These are phyloP conservation scores for Bisporella sp. DNA, from an alignment of 2,329 filamentous ascomycete species.

Conservation along the genomic window DNA sequence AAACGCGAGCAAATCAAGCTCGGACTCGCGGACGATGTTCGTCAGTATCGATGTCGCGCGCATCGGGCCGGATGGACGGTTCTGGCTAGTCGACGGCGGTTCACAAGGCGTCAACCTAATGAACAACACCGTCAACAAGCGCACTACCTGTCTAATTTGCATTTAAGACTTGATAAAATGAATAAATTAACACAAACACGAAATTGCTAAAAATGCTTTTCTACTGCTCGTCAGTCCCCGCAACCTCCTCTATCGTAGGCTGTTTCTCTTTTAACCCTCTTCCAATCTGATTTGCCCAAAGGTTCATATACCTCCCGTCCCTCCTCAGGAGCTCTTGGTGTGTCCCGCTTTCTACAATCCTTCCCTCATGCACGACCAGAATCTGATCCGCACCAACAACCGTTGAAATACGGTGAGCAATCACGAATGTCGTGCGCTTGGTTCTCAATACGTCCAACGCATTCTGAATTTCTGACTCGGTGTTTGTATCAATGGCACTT, in stretches of 20 bases:
- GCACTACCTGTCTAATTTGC: too few species aligned
- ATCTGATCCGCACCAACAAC: constrained; percentile 92
- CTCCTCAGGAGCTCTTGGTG: constrained; percentile 50
- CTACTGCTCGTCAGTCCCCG: too few species aligned
- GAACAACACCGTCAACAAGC: too few species aligned
- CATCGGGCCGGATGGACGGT: too few species aligned
- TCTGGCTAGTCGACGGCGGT: too few species aligned
- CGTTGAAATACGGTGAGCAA: constrained; percentile 87
- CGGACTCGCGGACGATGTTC: too few species aligned
- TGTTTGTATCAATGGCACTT: constrained; percentile 83
- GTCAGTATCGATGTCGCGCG: too few species aligned
- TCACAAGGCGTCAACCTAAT: too few species aligned
- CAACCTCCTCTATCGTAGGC: neutral
- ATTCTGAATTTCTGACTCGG: constrained; percentile 84
- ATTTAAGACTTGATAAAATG: too few species aligned
- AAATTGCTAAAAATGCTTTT: too few species aligned
- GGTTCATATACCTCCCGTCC: neutral
- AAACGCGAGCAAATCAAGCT: too few species aligned
- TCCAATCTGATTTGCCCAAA: neutral
- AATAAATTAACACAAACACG: too few species aligned
- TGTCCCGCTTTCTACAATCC: constrained; percentile 81
- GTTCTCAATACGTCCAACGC: constrained; percentile 77
- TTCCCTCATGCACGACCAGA: constrained; percentile 76
- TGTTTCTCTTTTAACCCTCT: neutral
- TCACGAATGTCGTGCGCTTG: constrained; percentile 85